A percentile compares a stretch with the other conserved stretches of the same genome.
phyloP scores from a whole-genome alignment of 306 rosid species.

The Pachyrhizus erosus region DNA sequence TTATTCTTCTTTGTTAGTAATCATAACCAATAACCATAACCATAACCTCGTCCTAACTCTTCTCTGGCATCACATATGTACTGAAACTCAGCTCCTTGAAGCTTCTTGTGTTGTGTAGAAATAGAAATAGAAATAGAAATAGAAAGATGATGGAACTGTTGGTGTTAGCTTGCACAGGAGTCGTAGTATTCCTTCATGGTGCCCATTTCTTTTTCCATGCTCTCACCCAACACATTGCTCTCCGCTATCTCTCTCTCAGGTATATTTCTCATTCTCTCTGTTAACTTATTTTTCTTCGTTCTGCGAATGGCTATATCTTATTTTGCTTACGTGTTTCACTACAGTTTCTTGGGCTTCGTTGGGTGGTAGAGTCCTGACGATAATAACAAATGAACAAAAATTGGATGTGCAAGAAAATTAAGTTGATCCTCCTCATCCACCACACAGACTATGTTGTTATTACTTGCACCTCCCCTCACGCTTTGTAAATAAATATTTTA shows the following conservation, averaged over 20 bases:
- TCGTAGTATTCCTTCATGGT: conserved; percentile 28
- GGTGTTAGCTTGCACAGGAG: conserved; percentile 27
- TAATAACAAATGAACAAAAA: too few relatives aligned
- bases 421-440: too few relatives aligned
- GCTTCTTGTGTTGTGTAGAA: not conserved
- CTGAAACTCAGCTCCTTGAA: not conserved
- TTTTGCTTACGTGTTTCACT: not conserved
- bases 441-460: too few relatives aligned
- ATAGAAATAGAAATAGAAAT: not conserved
- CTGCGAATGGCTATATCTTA: too few relatives aligned
- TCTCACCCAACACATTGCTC: conserved; percentile 26
- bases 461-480: too few relatives aligned
- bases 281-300: too few relatives aligned
- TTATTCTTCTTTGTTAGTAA: too few relatives aligned
- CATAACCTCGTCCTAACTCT: too few relatives aligned
- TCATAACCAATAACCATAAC: too few relatives aligned
- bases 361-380: conserved; percentile 49
- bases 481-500: too few relatives aligned
- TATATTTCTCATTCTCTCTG: too few relatives aligned
- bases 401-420: too few relatives aligned
- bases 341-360: conserved; percentile 64
- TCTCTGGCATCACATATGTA: not conserved
- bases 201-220: conserved; percentile 36
- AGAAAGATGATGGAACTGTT: conserved; percentile 19
- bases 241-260: conserved; percentile 25